phyloP scores from a whole-genome alignment of 2,329 filamentous ascomycete genomes.

The Thermoascus crustaceus region DNA sequence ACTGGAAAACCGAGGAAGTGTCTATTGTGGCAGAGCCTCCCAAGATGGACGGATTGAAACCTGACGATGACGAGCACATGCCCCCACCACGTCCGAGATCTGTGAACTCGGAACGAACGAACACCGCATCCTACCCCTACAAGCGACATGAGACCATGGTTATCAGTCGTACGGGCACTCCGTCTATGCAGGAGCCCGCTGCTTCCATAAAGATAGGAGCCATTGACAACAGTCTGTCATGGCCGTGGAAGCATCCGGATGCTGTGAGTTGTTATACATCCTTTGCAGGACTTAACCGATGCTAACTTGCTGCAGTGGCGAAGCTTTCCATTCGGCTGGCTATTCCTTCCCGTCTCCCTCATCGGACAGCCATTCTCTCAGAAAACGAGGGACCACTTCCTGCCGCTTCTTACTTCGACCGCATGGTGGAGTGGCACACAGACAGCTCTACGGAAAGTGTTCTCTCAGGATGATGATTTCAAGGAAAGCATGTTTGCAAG shows the following conservation, averaged over 20 bases:
- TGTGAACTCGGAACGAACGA: slow-evolving; percentile 36
- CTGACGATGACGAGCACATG: slow-evolving; percentile 39
- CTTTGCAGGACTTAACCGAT: slow-evolving; percentile 18
- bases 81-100: slow-evolving; percentile 55
- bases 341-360: slow-evolving; percentile 90
- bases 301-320: slow-evolving; percentile 46
- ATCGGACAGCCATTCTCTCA: slow-evolving; percentile 96
- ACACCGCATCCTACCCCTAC: slow-evolving; percentile 55
- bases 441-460: slow-evolving; percentile 73
- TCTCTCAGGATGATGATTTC: slow-evolving; percentile 89
- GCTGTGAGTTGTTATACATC: slow-evolving; percentile 46
- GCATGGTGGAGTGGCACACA: slow-evolving; percentile 97
- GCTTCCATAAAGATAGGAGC: slow-evolving; percentile 72
- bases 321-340: slow-evolving; percentile 96
- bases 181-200: slow-evolving; percentile 37
- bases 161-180: slow-evolving; percentile 49
- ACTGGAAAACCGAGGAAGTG: slow-evolving; percentile 73
- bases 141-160: slow-evolving; percentile 77
- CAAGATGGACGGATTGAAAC: slow-evolving; percentile 48
- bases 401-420: slow-evolving; percentile 90
- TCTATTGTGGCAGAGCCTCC: slow-evolving; percentile 81
- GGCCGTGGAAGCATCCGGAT: slow-evolving; percentile 98
- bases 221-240: slow-evolving; percentile 95
- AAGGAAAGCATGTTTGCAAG: slow-evolving; percentile 98
- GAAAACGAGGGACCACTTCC: slow-evolving; percentile 85